These are phyloP conservation scores for Mangifera indica DNA, from an alignment of 345 rosid genomes.

Conservation along the genomic window DNA sequence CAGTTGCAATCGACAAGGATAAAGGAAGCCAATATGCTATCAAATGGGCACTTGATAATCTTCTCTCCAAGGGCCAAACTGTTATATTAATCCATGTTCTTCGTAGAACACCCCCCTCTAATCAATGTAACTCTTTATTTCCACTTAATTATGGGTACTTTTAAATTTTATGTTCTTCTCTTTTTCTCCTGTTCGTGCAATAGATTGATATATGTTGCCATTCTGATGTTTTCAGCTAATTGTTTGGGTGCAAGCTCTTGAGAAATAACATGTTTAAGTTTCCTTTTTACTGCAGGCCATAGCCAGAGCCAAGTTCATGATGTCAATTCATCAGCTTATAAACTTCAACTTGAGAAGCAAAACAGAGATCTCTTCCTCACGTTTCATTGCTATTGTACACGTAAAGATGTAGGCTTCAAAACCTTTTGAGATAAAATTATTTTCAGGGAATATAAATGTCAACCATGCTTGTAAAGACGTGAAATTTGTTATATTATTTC, in stretches of 20 bases:
- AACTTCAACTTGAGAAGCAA: conserved; percentile 45
- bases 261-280: background rate
- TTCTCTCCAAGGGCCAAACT: conserved; percentile 59
- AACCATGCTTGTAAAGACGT: too few species aligned
- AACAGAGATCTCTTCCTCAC: conserved; percentile 65
- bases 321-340: conserved; percentile 19
- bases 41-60: conserved; percentile 75
- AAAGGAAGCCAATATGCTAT: conserved; percentile 83
- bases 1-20: conserved; percentile 79
- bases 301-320: conserved; percentile 13
- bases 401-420: conserved; percentile 59
- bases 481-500: too few species aligned
- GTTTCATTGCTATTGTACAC: conserved; percentile 83
- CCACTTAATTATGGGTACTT: background rate
- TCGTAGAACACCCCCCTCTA: conserved; percentile 27
- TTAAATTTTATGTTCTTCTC: background rate
- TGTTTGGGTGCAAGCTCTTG: background rate
- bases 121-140: conserved; percentile 23
- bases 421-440: background rate
- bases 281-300: conserved; percentile 23
- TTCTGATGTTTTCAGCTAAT: background rate
- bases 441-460: too few species aligned
- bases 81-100: conserved; percentile 71
- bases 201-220: background rate
- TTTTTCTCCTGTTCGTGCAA: background rate